Conservation (phyloP, 2,329 filamentous ascomycete genomes). For the Pseudopithomyces maydicus region DNA sequence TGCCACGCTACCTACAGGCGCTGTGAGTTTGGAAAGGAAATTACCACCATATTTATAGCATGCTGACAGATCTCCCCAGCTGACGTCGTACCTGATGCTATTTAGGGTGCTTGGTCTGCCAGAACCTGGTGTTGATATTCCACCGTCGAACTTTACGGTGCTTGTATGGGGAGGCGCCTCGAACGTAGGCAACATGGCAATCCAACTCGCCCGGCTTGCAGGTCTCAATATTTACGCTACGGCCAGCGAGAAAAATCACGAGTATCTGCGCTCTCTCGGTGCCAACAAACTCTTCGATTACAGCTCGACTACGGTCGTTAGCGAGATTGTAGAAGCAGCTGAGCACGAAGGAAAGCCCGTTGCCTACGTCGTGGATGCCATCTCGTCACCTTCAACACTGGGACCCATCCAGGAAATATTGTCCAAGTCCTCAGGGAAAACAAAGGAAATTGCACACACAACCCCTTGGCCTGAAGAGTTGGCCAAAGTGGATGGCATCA, state of each 20-base stretch:
- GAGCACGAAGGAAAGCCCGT: not conserved
- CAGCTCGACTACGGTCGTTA: not conserved
- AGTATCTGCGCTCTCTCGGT: not conserved
- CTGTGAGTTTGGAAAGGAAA: not conserved
- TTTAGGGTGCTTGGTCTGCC: not conserved
- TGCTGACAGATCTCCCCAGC: not conserved
- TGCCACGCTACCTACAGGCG: constrained; percentile 4
- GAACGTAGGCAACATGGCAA: not conserved
- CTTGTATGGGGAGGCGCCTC: constrained; percentile 3
- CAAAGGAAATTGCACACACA: not conserved
- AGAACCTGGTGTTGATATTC: not conserved
- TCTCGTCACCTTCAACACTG: not conserved
- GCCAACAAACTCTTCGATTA: constrained; percentile 2
- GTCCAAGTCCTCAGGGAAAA: not conserved
- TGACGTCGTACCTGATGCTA: not conserved
- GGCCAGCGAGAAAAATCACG: not conserved
- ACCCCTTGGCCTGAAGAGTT: not conserved
- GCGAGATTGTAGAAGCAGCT: not conserved
- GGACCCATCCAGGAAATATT: not conserved
- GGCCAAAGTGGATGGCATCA: not conserved
- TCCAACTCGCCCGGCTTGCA: not conserved
- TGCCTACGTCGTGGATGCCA: not conserved
- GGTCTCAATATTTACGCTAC: not conserved
- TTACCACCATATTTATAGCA: not conserved
- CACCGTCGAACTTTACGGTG: not conserved